These are phyloP conservation scores for Candida caryicola DNA, from an alignment of 805 yeast species.

Conservation along the genomic window DNA sequence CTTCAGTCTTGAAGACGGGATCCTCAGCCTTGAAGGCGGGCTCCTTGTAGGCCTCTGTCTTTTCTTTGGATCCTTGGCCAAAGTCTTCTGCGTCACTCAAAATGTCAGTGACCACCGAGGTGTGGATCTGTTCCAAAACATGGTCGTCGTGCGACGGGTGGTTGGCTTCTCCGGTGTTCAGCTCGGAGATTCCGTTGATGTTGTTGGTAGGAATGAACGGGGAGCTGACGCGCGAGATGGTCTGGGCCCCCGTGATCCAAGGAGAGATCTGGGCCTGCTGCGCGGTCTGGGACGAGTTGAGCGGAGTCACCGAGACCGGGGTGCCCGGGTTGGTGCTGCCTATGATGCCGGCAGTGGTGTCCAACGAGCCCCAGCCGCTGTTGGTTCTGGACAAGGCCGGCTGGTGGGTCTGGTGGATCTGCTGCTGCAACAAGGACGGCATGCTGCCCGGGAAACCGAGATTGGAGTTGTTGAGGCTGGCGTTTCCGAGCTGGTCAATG, in stretches of 20 bases:
- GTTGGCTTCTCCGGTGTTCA: slow-evolving; percentile 1
- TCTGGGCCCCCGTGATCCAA: slow-evolving; percentile 34
- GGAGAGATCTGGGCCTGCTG: slow-evolving; percentile 44
- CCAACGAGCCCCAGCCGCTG: slow-evolving; percentile 40
- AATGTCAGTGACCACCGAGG: slow-evolving; percentile 41
- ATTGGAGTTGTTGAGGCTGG: too few species aligned
- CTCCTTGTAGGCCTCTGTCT: background rate
- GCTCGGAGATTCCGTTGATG: background rate
- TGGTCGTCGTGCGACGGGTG: slow-evolving; percentile 18
- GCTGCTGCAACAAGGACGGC: slow-evolving; percentile 25
- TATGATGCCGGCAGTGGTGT: slow-evolving; percentile 16
- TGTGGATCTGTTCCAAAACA: slow-evolving; percentile 37
- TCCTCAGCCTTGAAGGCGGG: slow-evolving; percentile 1
- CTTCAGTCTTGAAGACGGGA: background rate
- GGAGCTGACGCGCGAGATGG: slow-evolving; percentile 37
- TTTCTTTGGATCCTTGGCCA: slow-evolving; percentile 14
- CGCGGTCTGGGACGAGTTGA: slow-evolving; percentile 19
- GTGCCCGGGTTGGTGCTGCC: slow-evolving; percentile 27
- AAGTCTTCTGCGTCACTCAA: too few species aligned
- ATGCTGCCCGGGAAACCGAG: slow-evolving; percentile 19
- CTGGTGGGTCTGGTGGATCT: slow-evolving; percentile 17
- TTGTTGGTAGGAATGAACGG: slow-evolving; percentile 33
- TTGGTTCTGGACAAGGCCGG: slow-evolving; percentile 32
- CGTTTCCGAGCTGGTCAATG: slow-evolving; percentile 21
- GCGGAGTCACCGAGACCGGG: slow-evolving; percentile 24